Base-by-base conservation (phyloP, 164 flowering plant genomes). In the Kingdonia uniflora region DNA sequence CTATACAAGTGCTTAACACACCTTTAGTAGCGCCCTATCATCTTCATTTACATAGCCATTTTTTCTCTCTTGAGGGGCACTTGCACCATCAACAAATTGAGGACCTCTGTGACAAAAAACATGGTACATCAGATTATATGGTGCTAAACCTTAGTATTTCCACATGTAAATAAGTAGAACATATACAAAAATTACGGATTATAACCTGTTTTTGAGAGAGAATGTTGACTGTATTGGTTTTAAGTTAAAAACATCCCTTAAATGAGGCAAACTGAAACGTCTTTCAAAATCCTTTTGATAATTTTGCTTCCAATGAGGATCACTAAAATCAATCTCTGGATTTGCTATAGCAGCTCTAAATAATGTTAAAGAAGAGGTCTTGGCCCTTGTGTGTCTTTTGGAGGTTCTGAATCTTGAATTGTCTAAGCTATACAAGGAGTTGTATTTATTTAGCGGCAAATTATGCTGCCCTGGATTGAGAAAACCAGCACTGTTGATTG, bases 1-100 rank as follows among this genome's bases (percentile, higher is more conserved):
- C 35, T 29, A 29, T 29, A 29, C 5, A 20, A 51, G 40, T 20
- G 19, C 1, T 42, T 33, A 55, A 57, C 65, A 44, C 20, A 71
- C 74, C 74, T 67, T 71, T 22, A 71, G 26, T 29, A 71, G 71
- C 21, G 74, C 60, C 42, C 71, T 61, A 51, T 71, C 74, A 60
- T 71, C 68, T 23, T 71, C 63, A 49, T 67, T 55, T 11, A 71
- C 71, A 58, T 71, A 71, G 24, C 63, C 71, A 61, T 58, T 58
- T 64, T 64, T 71, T 52, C 69, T 55, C 15, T 71, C 66, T 26
- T 42, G 55, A 2, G 46, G 64, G 15, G 14, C 37, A 35, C 1
- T 23, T 10, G 15, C 60, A 58, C 52, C 60, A 42, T 65, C 67
- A 25, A 40, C 53, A 16, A 47, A 22, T 29, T 61, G 62, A 29